phyloP scores from a whole-genome alignment of 148 eudicot species.

The Fallopia convolvulus region DNA sequence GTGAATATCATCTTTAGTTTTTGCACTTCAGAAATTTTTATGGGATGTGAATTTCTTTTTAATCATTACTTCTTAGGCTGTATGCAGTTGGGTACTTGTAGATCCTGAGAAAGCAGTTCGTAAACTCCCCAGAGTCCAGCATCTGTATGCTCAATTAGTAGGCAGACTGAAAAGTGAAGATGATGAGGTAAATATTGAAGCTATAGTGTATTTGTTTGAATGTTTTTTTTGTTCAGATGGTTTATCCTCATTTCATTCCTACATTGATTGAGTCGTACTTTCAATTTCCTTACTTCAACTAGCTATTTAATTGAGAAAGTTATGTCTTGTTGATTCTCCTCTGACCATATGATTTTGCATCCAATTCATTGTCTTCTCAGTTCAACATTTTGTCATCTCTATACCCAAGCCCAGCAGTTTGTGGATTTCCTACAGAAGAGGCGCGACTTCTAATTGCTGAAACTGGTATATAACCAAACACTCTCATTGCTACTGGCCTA shows the following conservation, averaged over 20 bases:
- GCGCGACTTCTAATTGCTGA: slow-evolving; percentile 77
- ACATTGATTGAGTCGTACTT: neutral
- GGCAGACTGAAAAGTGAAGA: slow-evolving; percentile 77
- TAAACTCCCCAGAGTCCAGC: slow-evolving; percentile 92
- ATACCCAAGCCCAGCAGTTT: slow-evolving; percentile 97
- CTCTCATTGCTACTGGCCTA: neutral
- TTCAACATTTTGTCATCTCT: slow-evolving; percentile 76
- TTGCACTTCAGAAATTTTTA: neutral
- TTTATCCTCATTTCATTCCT: neutral
- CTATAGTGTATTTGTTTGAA: neutral
- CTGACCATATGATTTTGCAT: neutral
- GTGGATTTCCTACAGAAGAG: slow-evolving; percentile 86
- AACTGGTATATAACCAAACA: slow-evolving; percentile 44
- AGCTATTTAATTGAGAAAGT: neutral
- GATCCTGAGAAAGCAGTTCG: slow-evolving; percentile 78
- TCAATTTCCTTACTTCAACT: neutral
- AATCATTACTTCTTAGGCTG: slow-evolving; percentile 34
- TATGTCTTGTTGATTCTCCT: neutral
- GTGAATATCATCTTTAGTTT: neutral
- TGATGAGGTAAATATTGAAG: slow-evolving; percentile 61
- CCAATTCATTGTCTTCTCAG: slow-evolving; percentile 26
- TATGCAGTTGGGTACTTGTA: slow-evolving; percentile 49
- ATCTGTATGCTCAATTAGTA: slow-evolving; percentile 66
- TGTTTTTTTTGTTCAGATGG: neutral
- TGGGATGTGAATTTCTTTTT: neutral